Percentiles rank a stretch among this genome's conserved stretches.
Evolutionary conservation across 257 asterid species (phyloP).

Genomic region (Nicotiana noctiflora): DNA sequence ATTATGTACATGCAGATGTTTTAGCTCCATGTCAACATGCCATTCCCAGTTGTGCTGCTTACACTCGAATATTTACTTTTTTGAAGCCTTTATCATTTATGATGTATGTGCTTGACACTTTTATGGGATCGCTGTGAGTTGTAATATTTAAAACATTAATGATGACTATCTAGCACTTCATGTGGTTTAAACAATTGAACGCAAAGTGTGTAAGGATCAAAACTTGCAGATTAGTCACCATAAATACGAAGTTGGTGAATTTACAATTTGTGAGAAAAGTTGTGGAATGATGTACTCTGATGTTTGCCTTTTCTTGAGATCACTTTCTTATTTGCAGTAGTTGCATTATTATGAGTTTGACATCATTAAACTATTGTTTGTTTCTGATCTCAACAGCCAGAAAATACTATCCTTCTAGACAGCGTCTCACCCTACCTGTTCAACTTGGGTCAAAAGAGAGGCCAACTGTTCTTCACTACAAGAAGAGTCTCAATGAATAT

Average conservation of each 20-base stretch:
- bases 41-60: neutral
- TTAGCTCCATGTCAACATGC: neutral
- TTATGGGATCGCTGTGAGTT: neutral
- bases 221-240: neutral
- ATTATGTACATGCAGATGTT: neutral
- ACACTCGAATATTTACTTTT: neutral
- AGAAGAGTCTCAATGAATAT: conserved; percentile 75
- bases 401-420: conserved; percentile 82
- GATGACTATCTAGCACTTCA: neutral
- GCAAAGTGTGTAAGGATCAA: neutral
- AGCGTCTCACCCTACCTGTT: conserved; percentile 70
- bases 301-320: neutral
- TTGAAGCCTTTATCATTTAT: neutral
- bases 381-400: conserved; percentile 41
- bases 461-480: conserved; percentile 59
- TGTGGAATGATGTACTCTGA: neutral
- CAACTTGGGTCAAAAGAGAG: conserved; percentile 72
- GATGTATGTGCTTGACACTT: neutral
- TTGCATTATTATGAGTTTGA: conserved; percentile 4
- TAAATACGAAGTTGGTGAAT: neutral
- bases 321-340: neutral
- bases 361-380: conserved; percentile 4
- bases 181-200: neutral
- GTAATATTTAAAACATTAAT: neutral
- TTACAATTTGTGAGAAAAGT: neutral